phyloP scores from a whole-genome alignment of 495 filamentous ascomycete species.

The Cercophora sp. region DNA sequence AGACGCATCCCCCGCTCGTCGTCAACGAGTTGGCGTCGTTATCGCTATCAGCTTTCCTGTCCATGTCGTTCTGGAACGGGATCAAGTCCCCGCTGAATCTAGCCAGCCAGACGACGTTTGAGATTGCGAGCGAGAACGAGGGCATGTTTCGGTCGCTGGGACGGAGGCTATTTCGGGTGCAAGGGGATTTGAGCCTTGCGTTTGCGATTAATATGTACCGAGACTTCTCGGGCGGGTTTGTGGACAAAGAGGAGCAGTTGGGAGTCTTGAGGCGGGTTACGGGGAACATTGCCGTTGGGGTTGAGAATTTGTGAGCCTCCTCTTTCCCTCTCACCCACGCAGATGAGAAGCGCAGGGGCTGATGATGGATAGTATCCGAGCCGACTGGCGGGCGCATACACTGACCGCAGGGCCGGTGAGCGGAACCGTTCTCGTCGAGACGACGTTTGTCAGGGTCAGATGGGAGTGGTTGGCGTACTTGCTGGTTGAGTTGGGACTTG shows the following conservation, averaged over 20 bases:
- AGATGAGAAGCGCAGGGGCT: not conserved
- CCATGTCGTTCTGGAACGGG: conserved; percentile 1
- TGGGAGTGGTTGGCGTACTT: not conserved
- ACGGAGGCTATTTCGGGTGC: not conserved
- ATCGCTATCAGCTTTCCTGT: not conserved
- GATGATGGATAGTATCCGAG: not conserved
- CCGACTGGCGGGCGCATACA: not conserved
- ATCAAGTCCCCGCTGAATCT: conserved; percentile 1
- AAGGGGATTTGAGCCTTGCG: not conserved
- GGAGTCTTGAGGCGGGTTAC: not conserved
- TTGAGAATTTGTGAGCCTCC: too few species aligned
- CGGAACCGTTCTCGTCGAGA: not conserved
- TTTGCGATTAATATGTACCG: conserved; percentile 5
- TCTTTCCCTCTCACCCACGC: too few species aligned
- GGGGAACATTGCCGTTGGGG: not conserved
- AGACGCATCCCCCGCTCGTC: not conserved
- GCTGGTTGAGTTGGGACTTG: not conserved
- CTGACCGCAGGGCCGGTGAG: not conserved
- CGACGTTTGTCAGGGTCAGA: not conserved
- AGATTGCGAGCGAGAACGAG: not conserved
- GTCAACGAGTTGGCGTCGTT: not conserved
- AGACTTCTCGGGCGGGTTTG: not conserved
- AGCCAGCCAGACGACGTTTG: not conserved
- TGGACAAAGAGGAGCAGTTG: not conserved
- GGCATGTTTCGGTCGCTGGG: conserved; percentile 1